Evolutionary conservation across 176 grass and related monocot species (phyloP).

Genomic region (Raddia distichophylla): DNA sequence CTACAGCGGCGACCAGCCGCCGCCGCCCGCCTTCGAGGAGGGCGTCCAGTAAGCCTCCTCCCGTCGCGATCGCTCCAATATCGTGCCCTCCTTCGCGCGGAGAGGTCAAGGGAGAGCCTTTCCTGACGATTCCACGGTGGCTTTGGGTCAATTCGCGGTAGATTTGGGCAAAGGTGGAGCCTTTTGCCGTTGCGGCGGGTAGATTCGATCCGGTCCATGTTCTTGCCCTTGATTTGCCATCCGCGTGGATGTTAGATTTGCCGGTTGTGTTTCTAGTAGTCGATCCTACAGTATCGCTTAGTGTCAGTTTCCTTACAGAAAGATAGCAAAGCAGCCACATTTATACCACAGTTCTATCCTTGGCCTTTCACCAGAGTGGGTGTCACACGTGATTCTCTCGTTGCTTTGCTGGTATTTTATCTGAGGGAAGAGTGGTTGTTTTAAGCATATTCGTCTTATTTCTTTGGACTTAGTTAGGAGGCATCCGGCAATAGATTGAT

Average conservation of each 20-base stretch:
- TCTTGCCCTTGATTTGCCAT: constrained; percentile 1
- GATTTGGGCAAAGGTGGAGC: constrained; percentile 39
- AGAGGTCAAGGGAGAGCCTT: not conserved
- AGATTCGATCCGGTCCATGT: constrained; percentile 7
- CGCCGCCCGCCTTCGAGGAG: constrained; percentile 82
- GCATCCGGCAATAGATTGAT: not conserved
- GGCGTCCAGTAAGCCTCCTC: constrained; percentile 74
- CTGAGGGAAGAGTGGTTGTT: not conserved
- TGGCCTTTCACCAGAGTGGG: constrained; percentile 5
- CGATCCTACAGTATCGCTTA: not conserved
- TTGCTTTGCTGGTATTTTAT: no score
- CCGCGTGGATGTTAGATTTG: not conserved
- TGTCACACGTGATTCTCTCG: not conserved
- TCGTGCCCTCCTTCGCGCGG: not conserved
- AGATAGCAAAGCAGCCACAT: not conserved
- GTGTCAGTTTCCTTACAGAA: not conserved
- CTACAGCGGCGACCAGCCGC: constrained; percentile 76
- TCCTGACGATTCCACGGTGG: not conserved
- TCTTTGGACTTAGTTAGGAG: not conserved
- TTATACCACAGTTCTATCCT: not conserved
- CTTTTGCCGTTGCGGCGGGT: not conserved
- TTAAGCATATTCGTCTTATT: not conserved
- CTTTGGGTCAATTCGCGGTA: constrained; percentile 17
- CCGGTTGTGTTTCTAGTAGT: not conserved
- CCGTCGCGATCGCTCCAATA: constrained; percentile 4